A percentile compares a stretch with the other conserved stretches of the same genome.
Conservation (phyloP, 1,284 basidiomycete species). For the Rhizoctonia solani region DNA sequence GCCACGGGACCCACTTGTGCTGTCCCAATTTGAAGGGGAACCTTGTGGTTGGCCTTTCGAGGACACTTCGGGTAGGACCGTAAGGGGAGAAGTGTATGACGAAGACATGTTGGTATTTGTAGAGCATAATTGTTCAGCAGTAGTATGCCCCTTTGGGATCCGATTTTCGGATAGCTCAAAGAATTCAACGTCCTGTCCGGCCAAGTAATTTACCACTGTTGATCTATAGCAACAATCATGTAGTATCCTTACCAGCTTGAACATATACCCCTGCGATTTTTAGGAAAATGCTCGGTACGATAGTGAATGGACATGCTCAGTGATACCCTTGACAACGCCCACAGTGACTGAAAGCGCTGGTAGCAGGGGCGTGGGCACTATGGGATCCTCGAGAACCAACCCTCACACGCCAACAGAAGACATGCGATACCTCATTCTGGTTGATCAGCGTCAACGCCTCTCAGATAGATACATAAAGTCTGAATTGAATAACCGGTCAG, state of each 20-base stretch:
- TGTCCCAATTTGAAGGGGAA: neutral
- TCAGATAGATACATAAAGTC: neutral
- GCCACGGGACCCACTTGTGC: neutral
- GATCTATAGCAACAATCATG: neutral
- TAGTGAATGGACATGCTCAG: neutral
- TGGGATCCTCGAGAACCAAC: neutral
- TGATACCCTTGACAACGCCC: neutral
- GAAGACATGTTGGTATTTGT: neutral
- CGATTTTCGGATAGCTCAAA: neutral
- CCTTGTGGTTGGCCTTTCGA: neutral
- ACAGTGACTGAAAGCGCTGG: neutral
- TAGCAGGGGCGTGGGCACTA: neutral
- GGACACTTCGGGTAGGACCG: neutral
- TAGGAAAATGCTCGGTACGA: neutral
- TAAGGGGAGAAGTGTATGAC: neutral
- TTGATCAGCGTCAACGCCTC: neutral
- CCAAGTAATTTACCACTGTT: neutral
- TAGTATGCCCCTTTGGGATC: neutral
- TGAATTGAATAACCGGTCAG: neutral
- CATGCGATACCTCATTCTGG: neutral
- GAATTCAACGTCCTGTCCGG: neutral
- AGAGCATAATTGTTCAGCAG: neutral
- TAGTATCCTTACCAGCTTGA: conserved; percentile 2
- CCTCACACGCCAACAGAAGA: neutral
- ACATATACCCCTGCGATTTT: neutral